phyloP scores from a whole-genome alignment of 371 early-diverging fungal genomes.

The Syncephalastrum sp. region DNA sequence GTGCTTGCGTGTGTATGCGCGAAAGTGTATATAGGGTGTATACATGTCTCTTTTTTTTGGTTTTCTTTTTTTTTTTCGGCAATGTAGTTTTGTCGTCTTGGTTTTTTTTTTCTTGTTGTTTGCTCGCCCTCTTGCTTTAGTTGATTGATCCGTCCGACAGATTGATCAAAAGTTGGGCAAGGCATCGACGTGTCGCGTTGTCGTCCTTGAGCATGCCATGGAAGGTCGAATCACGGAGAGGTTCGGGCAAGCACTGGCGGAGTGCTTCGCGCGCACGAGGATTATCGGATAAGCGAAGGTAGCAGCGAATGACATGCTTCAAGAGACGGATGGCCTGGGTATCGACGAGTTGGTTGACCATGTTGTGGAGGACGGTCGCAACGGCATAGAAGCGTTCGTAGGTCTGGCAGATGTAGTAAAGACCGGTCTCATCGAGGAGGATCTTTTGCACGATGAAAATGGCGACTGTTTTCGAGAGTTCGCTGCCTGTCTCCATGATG shows the following conservation, averaged over 20 bases:
- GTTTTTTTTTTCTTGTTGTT: no score
- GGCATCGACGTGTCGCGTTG: constrained; percentile 72
- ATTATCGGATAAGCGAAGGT: constrained; percentile 92
- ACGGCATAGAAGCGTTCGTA: constrained; percentile 97
- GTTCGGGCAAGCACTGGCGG: constrained; percentile 86
- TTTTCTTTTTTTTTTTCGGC: constrained; percentile 12
- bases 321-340: constrained; percentile 84
- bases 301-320: constrained; percentile 95
- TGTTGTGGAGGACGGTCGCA: constrained; percentile 90
- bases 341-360: constrained; percentile 91
- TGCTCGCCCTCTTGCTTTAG: not conserved
- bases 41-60: constrained; percentile 3
- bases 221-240: constrained; percentile 80
- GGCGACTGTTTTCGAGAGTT: constrained; percentile 97
- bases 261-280: constrained; percentile 87
- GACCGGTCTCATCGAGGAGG: constrained; percentile 91
- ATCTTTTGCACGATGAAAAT: constrained; percentile 98
- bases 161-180: constrained; percentile 66
- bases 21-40: not conserved
- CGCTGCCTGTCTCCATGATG: constrained; percentile 97
- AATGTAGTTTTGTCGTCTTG: constrained; percentile 8
- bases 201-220: constrained; percentile 80
- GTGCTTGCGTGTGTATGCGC: not conserved
- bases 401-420: constrained; percentile 96
- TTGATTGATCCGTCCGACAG: constrained; percentile 49